Conservation (phyloP, 1,139 yeast species). For the Blastobotrys buckinghamii region DNA sequence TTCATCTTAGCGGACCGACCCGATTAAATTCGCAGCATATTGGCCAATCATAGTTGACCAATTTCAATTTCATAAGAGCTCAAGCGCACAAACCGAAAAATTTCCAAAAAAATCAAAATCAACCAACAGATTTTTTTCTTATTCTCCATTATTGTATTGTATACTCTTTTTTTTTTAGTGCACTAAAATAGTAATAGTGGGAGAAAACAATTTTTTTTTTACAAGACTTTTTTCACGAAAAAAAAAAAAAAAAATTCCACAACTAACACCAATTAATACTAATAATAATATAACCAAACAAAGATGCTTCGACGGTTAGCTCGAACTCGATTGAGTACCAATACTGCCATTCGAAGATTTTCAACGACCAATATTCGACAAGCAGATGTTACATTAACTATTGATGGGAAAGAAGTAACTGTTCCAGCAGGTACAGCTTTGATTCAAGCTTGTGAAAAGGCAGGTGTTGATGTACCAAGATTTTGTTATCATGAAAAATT, state of each 20-base stretch:
- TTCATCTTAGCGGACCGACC: too few species aligned
- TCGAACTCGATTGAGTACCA: background rate
- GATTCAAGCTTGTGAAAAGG: slow-evolving; percentile 88
- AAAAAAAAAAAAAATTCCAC: background rate
- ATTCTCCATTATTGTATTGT: too few species aligned
- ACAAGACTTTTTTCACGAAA: background rate
- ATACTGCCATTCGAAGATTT: slow-evolving; percentile 23
- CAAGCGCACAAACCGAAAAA: background rate
- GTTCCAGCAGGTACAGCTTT: slow-evolving; percentile 86
- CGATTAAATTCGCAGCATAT: background rate
- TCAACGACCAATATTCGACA: slow-evolving; percentile 24
- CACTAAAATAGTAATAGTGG: too few species aligned
- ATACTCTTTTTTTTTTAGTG: too few species aligned
- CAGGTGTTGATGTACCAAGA: slow-evolving; percentile 82
- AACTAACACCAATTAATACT: background rate
- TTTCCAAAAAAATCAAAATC: background rate
- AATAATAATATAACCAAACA: too few species aligned
- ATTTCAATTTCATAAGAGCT: background rate
- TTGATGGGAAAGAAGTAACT: slow-evolving; percentile 71
- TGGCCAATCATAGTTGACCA: too few species aligned
- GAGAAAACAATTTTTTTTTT: slow-evolving; percentile 1
- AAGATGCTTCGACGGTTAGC: slow-evolving; percentile 3
- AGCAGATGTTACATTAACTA: slow-evolving; percentile 66
- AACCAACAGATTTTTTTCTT: background rate
- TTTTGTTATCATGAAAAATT: slow-evolving; percentile 90